These are phyloP conservation scores for Murraya paniculata DNA, from an alignment of 345 rosid genomes.

Conservation along the genomic window DNA sequence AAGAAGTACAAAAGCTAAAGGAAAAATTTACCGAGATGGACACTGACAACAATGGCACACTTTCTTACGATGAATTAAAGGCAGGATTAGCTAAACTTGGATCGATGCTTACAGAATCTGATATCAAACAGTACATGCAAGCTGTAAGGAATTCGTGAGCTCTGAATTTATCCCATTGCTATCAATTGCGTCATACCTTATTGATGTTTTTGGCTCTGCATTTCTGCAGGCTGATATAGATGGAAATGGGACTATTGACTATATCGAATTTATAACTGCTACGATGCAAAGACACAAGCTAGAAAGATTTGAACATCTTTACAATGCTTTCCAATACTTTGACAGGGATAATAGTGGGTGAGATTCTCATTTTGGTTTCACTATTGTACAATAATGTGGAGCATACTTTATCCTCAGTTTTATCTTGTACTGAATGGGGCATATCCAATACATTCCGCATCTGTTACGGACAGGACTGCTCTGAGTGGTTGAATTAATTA, in stretches of 20 bases:
- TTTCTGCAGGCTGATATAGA: too few species aligned
- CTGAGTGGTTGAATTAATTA: background rate
- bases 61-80: constrained; percentile 77
- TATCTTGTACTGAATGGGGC: too few species aligned
- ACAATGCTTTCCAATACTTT: too few species aligned
- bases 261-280: too few species aligned
- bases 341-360: constrained; percentile 56
- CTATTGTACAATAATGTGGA: too few species aligned
- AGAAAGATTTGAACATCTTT: too few species aligned
- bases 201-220: too few species aligned
- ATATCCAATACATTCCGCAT: too few species aligned
- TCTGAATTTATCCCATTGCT: too few species aligned
- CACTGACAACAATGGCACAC: constrained; percentile 78
- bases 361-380: constrained; percentile 19
- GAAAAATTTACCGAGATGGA: constrained; percentile 74
- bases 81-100: constrained; percentile 71
- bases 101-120: constrained; percentile 70
- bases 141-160: constrained; percentile 25
- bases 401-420: background rate
- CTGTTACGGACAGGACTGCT: background rate
- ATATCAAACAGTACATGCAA: constrained; percentile 84
- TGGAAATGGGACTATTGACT: too few species aligned
- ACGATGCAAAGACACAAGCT: too few species aligned
- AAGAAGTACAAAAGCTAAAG: constrained; percentile 79
- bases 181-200: too few species aligned